These are phyloP conservation scores for Lasiodiplodia citricola DNA, from an alignment of 2,329 filamentous ascomycete genomes.

Conservation along the genomic window DNA sequence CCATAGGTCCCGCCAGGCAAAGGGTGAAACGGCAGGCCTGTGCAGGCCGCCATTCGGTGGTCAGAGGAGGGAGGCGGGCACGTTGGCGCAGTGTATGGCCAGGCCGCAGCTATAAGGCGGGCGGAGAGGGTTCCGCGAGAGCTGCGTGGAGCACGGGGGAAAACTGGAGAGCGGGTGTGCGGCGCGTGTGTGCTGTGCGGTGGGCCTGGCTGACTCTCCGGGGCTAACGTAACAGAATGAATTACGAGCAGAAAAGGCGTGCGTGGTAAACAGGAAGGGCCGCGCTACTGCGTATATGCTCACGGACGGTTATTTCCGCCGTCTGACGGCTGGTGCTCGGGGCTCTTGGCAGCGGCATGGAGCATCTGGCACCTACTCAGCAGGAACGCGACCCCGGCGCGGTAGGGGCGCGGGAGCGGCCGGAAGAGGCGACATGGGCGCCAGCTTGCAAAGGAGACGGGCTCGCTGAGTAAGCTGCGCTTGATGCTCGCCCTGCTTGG, in stretches of 20 bases:
- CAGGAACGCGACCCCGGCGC: not conserved
- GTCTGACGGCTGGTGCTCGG: constrained; percentile 16
- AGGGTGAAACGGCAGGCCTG: constrained; percentile 29
- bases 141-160: constrained; percentile 10
- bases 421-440: constrained; percentile 17
- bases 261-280: not conserved
- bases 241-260: not conserved
- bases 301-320: constrained; percentile 23
- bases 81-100: not conserved
- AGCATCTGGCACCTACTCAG: constrained; percentile 2
- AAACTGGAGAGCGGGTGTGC: constrained; percentile 8
- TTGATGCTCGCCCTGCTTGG: not conserved
- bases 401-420: constrained; percentile 23
- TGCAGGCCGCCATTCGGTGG: constrained; percentile 36
- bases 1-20: constrained; percentile 37
- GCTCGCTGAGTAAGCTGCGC: constrained; percentile 2
- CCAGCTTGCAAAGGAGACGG: constrained; percentile 1
- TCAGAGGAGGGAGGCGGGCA: not conserved
- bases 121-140: constrained; percentile 9
- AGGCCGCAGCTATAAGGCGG: constrained; percentile 14
- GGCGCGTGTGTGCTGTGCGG: not conserved
- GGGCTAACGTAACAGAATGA: constrained; percentile 7
- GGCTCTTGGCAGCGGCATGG: constrained; percentile 1
- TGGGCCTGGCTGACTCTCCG: constrained; percentile 18
- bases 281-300: constrained; percentile 11